Percentiles rank a stretch among this genome's conserved stretches.
Conservation (phyloP, 495 filamentous ascomycete genomes). For the Lepraria neglecta region DNA sequence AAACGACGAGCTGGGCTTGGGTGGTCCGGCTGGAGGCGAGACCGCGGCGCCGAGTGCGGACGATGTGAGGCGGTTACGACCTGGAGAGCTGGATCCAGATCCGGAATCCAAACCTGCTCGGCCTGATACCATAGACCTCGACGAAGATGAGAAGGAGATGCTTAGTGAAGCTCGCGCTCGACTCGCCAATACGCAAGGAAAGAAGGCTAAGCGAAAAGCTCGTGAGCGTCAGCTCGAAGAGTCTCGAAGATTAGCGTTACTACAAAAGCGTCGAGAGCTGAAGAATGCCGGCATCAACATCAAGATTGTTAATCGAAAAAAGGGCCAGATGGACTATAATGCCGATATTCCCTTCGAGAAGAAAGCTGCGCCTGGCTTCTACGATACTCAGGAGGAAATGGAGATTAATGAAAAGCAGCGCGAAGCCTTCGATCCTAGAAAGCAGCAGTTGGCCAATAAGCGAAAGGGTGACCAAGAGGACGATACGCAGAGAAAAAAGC, state of each 20-base stretch:
- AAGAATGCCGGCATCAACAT: conserved; percentile 98
- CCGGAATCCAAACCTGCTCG: conserved; percentile 95
- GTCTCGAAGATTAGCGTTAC: conserved; percentile 74
- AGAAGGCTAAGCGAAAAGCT: conserved; percentile 98
- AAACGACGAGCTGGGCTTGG: conserved; percentile 72
- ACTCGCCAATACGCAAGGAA: conserved; percentile 94
- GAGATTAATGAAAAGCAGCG: conserved; percentile 77
- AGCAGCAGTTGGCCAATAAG: conserved; percentile 93
- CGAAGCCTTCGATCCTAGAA: conserved; percentile 85
- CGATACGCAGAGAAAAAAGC: conserved; percentile 71
- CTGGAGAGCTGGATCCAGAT: conserved; percentile 92
- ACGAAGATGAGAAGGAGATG: conserved; percentile 99
- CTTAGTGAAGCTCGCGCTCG: conserved; percentile 93
- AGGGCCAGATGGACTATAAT: conserved; percentile 98
- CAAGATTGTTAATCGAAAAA: conserved; percentile 86
- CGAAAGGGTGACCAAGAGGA: conserved; percentile 79
- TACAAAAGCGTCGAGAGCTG: conserved; percentile 93
- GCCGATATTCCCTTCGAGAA: conserved; percentile 98
- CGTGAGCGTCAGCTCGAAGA: conserved; percentile 93
- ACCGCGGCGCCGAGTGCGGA: conserved; percentile 83
- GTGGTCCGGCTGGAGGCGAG: conserved; percentile 83
- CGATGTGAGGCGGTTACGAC: conserved; percentile 79
- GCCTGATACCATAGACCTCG: conserved; percentile 94
- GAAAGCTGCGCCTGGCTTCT: conserved; percentile 81
- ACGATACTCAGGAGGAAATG: conserved; percentile 81